Conservation (phyloP, 805 yeast genomes). For the Groenewaldozyma tartarivorans region DNA sequence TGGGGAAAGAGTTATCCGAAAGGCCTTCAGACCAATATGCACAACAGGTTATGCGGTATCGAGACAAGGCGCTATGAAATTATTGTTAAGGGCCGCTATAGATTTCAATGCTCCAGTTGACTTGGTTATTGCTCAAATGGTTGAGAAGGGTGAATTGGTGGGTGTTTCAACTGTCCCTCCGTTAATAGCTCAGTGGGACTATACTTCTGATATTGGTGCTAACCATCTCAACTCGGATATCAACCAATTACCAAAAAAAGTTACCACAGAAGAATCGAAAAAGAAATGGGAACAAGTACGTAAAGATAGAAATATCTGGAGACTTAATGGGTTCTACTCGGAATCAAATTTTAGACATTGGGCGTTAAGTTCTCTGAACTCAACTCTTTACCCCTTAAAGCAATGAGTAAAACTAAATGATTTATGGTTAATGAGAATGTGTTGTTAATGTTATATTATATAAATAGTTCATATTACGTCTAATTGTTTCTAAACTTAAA, state of each 20-base stretch:
- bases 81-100: constrained; percentile 7
- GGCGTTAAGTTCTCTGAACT: neutral
- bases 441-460: too few relatives aligned
- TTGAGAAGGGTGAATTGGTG: constrained; percentile 1
- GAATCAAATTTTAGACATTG: neutral
- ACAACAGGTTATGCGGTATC: constrained; percentile 12
- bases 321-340: constrained; percentile 2
- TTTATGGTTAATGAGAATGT: too few relatives aligned
- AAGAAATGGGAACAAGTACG: constrained; percentile 8
- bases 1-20: constrained; percentile 5
- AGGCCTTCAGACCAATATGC: constrained; percentile 6
- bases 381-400: too few relatives aligned
- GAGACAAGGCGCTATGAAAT: constrained; percentile 10
- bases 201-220: constrained; percentile 8
- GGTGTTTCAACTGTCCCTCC: constrained; percentile 9
- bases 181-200: constrained; percentile 10
- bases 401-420: too few relatives aligned
- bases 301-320: constrained; percentile 9
- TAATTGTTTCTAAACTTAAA: constrained; percentile 25
- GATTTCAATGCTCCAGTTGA: constrained; percentile 10
- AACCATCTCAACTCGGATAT: constrained; percentile 8
- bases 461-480: too few relatives aligned
- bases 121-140: constrained; percentile 4
- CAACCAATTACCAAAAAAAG: neutral
- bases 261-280: neutral